These are phyloP conservation scores for Blastobotrys serpentis DNA, from an alignment of 1,139 yeast species.

Conservation along the genomic window DNA sequence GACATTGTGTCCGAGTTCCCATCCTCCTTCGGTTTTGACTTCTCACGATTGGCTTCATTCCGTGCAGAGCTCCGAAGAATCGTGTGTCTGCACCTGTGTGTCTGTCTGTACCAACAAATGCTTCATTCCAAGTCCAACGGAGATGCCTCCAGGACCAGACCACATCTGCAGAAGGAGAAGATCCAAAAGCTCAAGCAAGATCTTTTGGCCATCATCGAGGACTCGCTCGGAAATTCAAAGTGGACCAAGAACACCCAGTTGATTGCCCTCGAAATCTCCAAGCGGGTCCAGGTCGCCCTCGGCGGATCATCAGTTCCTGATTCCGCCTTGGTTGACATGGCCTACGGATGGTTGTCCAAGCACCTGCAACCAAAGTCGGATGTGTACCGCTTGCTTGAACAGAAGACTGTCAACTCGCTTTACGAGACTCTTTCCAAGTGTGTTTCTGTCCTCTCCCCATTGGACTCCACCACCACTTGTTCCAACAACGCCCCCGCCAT, in stretches of 20 bases:
- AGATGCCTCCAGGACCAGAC: conserved; percentile 22
- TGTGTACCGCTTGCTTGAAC: conserved; percentile 76
- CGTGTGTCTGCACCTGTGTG: conserved; percentile 75
- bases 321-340: conserved; percentile 52
- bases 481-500: not conserved
- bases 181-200: conserved; percentile 50
- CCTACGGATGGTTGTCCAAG: conserved; percentile 76
- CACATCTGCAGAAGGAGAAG: conserved; percentile 14
- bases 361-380: conserved; percentile 84
- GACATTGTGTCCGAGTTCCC: conserved; percentile 76
- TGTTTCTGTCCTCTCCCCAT: conserved; percentile 23
- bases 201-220: conserved; percentile 76
- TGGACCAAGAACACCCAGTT: conserved; percentile 84
- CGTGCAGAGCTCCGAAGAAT: conserved; percentile 85
- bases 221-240: conserved; percentile 80
- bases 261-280: conserved; percentile 69
- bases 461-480: conserved; percentile 26
- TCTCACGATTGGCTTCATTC: conserved; percentile 69
- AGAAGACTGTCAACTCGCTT: conserved; percentile 34
- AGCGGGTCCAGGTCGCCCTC: conserved; percentile 41
- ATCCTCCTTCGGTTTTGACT: conserved; percentile 82
- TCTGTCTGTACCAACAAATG: conserved; percentile 70
- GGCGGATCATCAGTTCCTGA: conserved; percentile 29
- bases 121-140: conserved; percentile 42
- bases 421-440: conserved; percentile 23